Evolutionary conservation across 352 stramenopile genomes (phyloP), one percentile per base, ranked within the genome.

Genomic region (Pythium pyrilobum): DNA sequence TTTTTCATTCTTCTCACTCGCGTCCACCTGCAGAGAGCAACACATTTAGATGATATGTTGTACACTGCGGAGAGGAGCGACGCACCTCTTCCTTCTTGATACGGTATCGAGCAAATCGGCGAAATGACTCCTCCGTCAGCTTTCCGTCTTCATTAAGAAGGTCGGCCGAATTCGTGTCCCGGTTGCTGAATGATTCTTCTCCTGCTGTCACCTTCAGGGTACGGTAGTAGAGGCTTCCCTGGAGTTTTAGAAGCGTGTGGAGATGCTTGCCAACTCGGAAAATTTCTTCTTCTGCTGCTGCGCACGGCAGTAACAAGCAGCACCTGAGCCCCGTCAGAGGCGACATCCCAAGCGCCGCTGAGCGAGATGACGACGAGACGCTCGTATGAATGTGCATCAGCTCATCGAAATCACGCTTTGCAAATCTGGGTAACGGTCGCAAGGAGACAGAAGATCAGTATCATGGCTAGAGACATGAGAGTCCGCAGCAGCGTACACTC

Each of bases 211-310:
- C 61, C 12, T 78, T 59, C 4, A 77, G 25, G 2, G 69, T 62
- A n/a, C 69, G 67, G 24, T 83, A 92, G 47, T 89, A 92, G 13
- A 92, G 32, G 36, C 70, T 84, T 13, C 76, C 75, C 16, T 72
- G 61, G 0, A 92, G 49, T 48, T 87, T 89, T 5, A 92, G 52
- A 23, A 87, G 48, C 13, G 49, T 81, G 56, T 89, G 76, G 3
- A 92, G 47, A 47, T 89, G 75, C 41, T 74, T 85, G 36, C 81
- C 81, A 8, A 92, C 74, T 16, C 81, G 81, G 32, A 89, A 81
- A 18, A 92, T 89, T 41, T 90, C 80, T 10, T 76, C 67, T 21
- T 89, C 71, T 5, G 59, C 41, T 0, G 78, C 67, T 39, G 55
- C 31, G 28, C 77, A 92, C 15, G 81, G 78, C 16, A 89, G 29